Evolutionary conservation across 2,329 filamentous ascomycete genomes (phyloP).

Genomic region (Epichloe glyceriae): DNA sequence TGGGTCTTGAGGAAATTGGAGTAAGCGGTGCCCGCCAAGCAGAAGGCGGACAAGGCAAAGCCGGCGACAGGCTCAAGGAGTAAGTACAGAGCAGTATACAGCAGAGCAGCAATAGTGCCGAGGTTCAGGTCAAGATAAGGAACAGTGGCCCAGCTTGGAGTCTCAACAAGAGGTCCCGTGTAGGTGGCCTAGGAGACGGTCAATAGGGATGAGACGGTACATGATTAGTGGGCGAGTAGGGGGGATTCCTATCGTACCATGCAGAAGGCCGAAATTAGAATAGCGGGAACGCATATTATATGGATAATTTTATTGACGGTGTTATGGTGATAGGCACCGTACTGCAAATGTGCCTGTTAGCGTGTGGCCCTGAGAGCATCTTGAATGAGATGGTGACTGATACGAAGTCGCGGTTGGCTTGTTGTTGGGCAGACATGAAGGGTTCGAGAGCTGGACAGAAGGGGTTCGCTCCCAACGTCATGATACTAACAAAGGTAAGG

Average conservation of each 20-base stretch:
- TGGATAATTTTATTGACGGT: conserved; percentile 66
- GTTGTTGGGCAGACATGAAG: background rate
- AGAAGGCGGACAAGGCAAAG: conserved; percentile 58
- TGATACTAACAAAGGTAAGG: conserved; percentile 52
- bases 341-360: conserved; percentile 34
- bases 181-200: conserved; percentile 39
- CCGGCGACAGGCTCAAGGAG: conserved; percentile 92
- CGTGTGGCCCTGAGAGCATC: background rate
- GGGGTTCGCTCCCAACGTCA: background rate
- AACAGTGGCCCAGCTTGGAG: conserved; percentile 53
- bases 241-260: conserved; percentile 42
- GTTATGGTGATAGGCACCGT: conserved; percentile 74
- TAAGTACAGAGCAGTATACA: conserved; percentile 72
- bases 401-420: background rate
- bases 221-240: background rate
- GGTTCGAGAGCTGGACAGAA: conserved; percentile 1
- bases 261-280: conserved; percentile 57
- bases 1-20: conserved; percentile 61
- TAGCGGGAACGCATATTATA: conserved; percentile 64
- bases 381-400: background rate
- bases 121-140: conserved; percentile 55
- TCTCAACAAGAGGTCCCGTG: conserved; percentile 47
- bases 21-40: conserved; percentile 61
- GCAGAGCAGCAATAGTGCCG: conserved; percentile 48
- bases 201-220: background rate